Base-by-base conservation (phyloP, 1,139 yeast species). In the Wickerhamomyces sp. region DNA sequence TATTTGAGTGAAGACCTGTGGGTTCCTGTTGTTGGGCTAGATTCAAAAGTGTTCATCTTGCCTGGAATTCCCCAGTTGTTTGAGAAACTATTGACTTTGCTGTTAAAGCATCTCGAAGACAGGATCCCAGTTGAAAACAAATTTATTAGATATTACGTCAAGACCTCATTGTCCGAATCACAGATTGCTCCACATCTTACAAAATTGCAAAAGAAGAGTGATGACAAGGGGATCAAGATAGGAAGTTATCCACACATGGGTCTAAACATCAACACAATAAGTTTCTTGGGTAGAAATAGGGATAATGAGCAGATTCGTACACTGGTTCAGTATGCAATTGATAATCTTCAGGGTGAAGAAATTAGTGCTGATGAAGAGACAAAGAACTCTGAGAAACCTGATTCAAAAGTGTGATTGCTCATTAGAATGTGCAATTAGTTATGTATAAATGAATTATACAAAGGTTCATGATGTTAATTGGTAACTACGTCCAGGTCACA, bases 51-150 rank as follows among this genome's bases (percentile, higher is more conserved):
- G 2, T 80, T 74, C 50, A 72, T 87, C 17, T 64, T 87, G 26
- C 95, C 96, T 0, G 95, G 95, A 0, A 79, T 87, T 4, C 95
- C 95, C 1, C 77, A 75, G 42, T 61, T 86, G 21, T 87, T 85
- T 57, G 70, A 70, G 38, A 59, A 60, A 29, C 61, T 86, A 42
- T 54, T 85, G 14, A 61, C 57, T 11, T 68, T 66, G 3, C 52
- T 67, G 20, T 49, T 60, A 28, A 52, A 55, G 0, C 30, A 46
- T 5, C 28, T 57, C 6, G 39, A 44, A 6, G 50, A 45, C 4
- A 39, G 47, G 22, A 42, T 47, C 2, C 29, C 30, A 4, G 28
- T 40, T 11, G 34, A 39, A 7, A 46, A 54, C 13, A 52, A 57
- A 15, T 66, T 62, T 37, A 55, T 59, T 5, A 66, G 94, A 25